phyloP scores from a whole-genome alignment of 176 grass and related monocot species.

The Ensete ventricosum region DNA sequence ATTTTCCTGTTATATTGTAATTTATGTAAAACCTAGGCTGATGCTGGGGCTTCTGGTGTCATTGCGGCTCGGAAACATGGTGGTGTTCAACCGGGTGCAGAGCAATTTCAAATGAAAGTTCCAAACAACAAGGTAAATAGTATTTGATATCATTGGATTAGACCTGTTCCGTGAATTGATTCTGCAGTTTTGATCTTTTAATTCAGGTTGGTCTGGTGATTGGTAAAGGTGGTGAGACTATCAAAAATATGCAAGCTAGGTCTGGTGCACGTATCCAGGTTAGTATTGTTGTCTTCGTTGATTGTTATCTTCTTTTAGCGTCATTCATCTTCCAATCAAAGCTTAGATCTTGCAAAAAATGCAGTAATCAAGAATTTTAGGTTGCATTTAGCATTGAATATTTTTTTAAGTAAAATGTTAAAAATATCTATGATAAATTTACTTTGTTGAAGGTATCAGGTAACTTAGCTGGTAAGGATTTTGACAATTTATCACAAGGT shows the following conservation, averaged over 20 bases:
- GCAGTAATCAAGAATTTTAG: too few species aligned
- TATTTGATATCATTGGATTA: background rate
- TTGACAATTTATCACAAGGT: too few species aligned
- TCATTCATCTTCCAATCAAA: background rate
- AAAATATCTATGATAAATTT: too few species aligned
- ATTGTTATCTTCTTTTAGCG: background rate
- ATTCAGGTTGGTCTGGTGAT: constrained; percentile 87
- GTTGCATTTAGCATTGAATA: too few species aligned
- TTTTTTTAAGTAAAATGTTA: too few species aligned
- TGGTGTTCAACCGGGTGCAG: constrained; percentile 48
- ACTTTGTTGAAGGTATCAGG: too few species aligned
- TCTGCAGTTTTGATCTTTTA: background rate
- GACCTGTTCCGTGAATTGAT: background rate
- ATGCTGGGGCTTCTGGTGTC: constrained; percentile 57
- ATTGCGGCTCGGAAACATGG: constrained; percentile 40
- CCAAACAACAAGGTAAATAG: constrained; percentile 70
- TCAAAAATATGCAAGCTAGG: constrained; percentile 89
- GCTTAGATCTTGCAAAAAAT: too few species aligned
- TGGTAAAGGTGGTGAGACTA: constrained; percentile 91
- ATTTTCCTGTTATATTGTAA: background rate
- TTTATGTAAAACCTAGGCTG: constrained; percentile 44
- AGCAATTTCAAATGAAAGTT: constrained; percentile 89
- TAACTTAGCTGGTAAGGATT: too few species aligned
- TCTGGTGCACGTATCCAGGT: constrained; percentile 93
- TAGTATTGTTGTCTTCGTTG: background rate